Conservation (phyloP, 306 rosid genomes). For the Trifolium dubium region DNA sequence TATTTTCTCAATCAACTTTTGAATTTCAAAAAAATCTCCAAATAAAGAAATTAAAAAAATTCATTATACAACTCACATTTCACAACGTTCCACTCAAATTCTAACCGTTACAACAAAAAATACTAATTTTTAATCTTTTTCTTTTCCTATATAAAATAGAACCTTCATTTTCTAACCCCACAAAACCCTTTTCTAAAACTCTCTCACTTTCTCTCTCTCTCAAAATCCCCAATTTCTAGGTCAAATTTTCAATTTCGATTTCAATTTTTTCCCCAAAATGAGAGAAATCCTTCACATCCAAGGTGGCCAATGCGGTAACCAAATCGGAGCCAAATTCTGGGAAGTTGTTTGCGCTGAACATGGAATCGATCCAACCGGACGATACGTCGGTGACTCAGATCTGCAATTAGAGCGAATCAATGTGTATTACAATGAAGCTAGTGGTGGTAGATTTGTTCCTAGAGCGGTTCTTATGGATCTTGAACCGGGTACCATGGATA, state of each 20-base stretch:
- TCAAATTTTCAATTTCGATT: neutral
- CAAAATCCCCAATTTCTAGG: neutral
- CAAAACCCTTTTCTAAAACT: neutral
- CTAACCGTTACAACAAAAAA: constrained; percentile 3
- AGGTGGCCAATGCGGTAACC: constrained; percentile 24
- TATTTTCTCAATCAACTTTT: neutral
- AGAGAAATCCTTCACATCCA: constrained; percentile 19
- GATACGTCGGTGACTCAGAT: neutral
- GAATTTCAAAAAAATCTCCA: constrained; percentile 2
- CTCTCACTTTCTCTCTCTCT: neutral
- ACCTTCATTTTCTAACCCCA: neutral
- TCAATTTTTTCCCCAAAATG: constrained; percentile 1
- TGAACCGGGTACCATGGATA: constrained; percentile 21
- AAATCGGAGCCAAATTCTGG: constrained; percentile 18
- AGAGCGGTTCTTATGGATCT: constrained; percentile 30
- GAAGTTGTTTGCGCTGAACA: constrained; percentile 19
- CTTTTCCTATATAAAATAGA: neutral
- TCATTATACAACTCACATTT: neutral
- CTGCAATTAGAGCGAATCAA: constrained; percentile 13
- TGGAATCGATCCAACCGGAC: constrained; percentile 10
- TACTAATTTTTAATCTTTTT: neutral
- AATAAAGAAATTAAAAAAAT: neutral
- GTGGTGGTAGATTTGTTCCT: constrained; percentile 1
- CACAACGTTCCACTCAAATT: constrained; percentile 3
- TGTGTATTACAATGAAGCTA: constrained; percentile 11